Conservation (phyloP, 1,284 basidiomycete species). For the Pisolithus thermaeus region DNA sequence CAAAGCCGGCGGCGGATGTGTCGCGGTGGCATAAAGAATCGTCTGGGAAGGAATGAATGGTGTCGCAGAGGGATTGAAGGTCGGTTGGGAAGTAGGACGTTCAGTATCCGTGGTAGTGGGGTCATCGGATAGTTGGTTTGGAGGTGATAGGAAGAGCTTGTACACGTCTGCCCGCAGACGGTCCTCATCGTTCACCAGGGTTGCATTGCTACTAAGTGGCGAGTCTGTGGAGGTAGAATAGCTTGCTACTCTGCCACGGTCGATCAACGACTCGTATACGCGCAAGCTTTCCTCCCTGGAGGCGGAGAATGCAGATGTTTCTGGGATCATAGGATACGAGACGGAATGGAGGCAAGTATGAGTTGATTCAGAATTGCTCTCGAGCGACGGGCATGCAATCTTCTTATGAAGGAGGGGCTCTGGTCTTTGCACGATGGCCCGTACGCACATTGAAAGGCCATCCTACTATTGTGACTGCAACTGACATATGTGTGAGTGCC, state of each 20-base stretch:
- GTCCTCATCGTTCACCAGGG: slow-evolving; percentile 4
- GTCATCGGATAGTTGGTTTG: background rate
- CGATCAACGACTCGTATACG: background rate
- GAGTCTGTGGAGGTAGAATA: background rate
- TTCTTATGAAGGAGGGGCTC: too few relatives aligned
- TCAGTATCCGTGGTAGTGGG: background rate
- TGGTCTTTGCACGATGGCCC: too few relatives aligned
- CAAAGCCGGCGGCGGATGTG: background rate
- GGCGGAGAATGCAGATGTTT: background rate
- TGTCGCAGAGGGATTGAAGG: slow-evolving; percentile 3
- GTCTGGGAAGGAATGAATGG: slow-evolving; percentile 4
- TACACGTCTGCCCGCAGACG: background rate
- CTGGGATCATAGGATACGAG: background rate
- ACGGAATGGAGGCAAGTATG: background rate
- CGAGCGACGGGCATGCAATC: too few relatives aligned
- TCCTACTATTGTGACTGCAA: background rate
- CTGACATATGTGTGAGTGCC: background rate
- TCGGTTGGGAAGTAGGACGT: background rate
- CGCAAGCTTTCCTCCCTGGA: background rate
- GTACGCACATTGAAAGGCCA: background rate
- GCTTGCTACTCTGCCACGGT: background rate
- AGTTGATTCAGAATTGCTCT: background rate
- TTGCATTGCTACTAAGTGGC: slow-evolving; percentile 4
- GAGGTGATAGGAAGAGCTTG: background rate
- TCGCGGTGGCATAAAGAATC: background rate